Evolutionary conservation across 129 eudicot species (phyloP), one percentile per base, ranked within the genome.

Genomic region (Artemisia tridentata): DNA sequence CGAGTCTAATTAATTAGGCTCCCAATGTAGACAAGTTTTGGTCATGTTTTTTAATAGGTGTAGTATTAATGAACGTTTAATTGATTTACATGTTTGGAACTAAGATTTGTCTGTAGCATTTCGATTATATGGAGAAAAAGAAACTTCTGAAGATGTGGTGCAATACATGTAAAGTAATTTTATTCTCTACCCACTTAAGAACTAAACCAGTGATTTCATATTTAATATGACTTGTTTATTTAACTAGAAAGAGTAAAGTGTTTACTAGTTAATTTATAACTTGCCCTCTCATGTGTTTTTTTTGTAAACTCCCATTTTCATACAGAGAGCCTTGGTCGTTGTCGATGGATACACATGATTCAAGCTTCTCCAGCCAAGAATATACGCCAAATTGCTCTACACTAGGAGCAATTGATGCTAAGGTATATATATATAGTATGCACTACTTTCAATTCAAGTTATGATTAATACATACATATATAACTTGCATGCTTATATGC

Each of bases 341-440:
- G 49, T 64, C 82, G 15, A 50, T 73, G 80, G 80, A 78, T 48
- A 63, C 80, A 69, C 34, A 73, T 29, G 57, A 75, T 58, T 47
- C 80, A 69, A 76, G 84, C 68, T 72, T 72, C 73, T 27, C 81
- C 6, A 73, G 77, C 64, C 72, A 77, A 64, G 79, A 74, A 73
- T 45, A 68, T 70, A 11, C 79, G 18, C 78, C 63, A 46, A 68
- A 54, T 64, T 65, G 49, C 65, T 75, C 72, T 63, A 67, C 61
- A 27, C 57, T 21, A 11, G 67, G 65, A 54, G 62, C 64, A 47
- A 29, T 49, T 60, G 77, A 66, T 45, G 53, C 31, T 55, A 73
- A 67, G 86, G 90, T 85, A 79, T 27, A 38, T 43, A 38, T 43
- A 56, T 20, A 10, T 49, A 63, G 9, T 63, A 38, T 3, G 1